These are phyloP conservation scores for Scortechinia acanthostroma DNA, from an alignment of 2,329 filamentous ascomycete genomes.

Conservation along the genomic window DNA sequence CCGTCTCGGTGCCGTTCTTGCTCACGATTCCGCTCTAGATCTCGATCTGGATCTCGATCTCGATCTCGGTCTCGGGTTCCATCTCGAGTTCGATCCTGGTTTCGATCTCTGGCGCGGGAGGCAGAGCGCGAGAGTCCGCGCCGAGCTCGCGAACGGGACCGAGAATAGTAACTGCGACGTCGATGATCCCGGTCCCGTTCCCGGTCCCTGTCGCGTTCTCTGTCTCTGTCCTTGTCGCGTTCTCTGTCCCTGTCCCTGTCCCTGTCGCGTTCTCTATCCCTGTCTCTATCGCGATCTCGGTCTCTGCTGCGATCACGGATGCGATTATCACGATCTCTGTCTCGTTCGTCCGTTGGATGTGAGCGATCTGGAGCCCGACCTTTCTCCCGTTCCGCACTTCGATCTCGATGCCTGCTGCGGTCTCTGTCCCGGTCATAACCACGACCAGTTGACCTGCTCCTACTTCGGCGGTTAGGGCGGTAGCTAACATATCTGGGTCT, in stretches of 20 bases:
- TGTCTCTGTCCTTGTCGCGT: conserved; percentile 1
- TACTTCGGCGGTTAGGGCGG: conserved; percentile 19
- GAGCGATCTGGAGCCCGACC: conserved; percentile 6
- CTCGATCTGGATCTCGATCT: conserved; percentile 6
- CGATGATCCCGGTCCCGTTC: not conserved
- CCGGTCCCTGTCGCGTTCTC: not conserved
- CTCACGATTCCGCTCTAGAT: conserved; percentile 13
- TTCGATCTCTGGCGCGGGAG: not conserved
- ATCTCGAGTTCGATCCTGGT: conserved; percentile 3
- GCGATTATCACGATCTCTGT: conserved; percentile 13
- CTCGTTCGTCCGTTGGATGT: conserved; percentile 10
- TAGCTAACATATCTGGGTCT: conserved; percentile 19
- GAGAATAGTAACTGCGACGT: not conserved
- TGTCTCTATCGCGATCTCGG: not conserved
- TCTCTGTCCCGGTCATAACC: conserved; percentile 12
- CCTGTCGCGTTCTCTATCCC: conserved; percentile 5
- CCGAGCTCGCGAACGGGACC: conserved; percentile 9
- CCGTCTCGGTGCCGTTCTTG: conserved; percentile 6
- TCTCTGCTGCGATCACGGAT: conserved; percentile 12
- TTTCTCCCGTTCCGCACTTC: not conserved
- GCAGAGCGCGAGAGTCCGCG: conserved; percentile 6
- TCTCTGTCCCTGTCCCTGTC: conserved; percentile 14
- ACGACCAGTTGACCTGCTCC: conserved; percentile 19
- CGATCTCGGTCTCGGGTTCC: conserved; percentile 3
- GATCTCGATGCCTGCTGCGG: conserved; percentile 1